Base-by-base conservation (phyloP, 257 asterid genomes). In the Lantana camara region DNA sequence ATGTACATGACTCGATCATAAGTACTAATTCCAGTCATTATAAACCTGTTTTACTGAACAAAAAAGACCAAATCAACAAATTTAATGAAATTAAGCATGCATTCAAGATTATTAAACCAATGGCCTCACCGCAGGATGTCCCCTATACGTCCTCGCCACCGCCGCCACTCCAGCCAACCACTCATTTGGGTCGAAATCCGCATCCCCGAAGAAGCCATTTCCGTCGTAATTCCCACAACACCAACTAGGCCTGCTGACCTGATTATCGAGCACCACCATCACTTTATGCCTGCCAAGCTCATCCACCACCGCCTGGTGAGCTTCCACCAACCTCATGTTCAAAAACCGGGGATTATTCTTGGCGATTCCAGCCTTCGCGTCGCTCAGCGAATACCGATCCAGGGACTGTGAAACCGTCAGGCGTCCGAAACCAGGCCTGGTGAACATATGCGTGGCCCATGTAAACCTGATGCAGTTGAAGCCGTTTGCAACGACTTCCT, bases 391-490 rank as follows among this genome's bases (percentile, higher is more conserved):
- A 16, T 68, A 58, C 7, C 67, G 67, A n/a, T 73, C 79, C 0
- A 90, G 71, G 1, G 86, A 79, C 2, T 76, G 38, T 0, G 78
- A 66, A 9, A 87, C 92, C 0, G 77, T 83, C 3, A 83, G 70
- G 64, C 19, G 55, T 19, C 81, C 54, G 20, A 73, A 79, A 6
- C 74, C 73, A 5, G 75, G 65, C 64, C 87, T 54, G 2, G 95
- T 87, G 77, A 80, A 85, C 95, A 85, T 82, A 21, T 53, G 73
- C 0, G 91, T 79, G 14, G 95, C 66, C 87, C 90, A 90, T 2
- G 96, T 90, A 44, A 90, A 76, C 34, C 95, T 65, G 69, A 87
- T 87, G 44, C 96, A 90, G 51, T 87, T 87, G 67, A 90, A 87
- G 5, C 97, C 96, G 40, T 67, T 54, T 0, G 38, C 57, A 4